These are phyloP conservation scores for Rubia yunnanensis DNA, from an alignment of 257 asterid species.

Conservation along the genomic window DNA sequence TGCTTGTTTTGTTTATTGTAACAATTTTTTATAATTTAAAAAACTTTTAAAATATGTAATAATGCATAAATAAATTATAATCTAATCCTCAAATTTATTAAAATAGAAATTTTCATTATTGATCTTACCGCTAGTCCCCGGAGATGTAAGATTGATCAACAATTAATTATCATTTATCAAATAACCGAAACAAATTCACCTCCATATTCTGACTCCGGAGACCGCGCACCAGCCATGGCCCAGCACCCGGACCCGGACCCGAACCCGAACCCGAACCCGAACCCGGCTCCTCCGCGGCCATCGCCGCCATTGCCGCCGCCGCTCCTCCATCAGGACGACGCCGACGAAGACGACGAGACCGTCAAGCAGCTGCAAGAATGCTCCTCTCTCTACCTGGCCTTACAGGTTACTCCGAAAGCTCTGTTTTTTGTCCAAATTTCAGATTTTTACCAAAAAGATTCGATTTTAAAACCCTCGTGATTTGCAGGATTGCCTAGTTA, in stretches of 20 bases:
- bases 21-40: too few relatives aligned
- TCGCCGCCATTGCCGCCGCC: conserved; percentile 5
- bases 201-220: neutral
- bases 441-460: neutral
- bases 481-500: conserved; percentile 59
- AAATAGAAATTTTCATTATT: too few relatives aligned
- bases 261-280: conserved; percentile 4
- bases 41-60: too few relatives aligned
- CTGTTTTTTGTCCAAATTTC: neutral
- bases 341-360: conserved; percentile 59
- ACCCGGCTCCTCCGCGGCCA: conserved; percentile 6
- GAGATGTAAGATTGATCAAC: too few relatives aligned
- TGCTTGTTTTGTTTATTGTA: too few relatives aligned
- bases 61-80: too few relatives aligned
- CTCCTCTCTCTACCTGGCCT: conserved; percentile 53
- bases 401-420: conserved; percentile 37
- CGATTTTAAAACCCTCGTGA: neutral
- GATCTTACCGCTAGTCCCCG: too few relatives aligned
- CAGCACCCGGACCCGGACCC: conserved; percentile 16
- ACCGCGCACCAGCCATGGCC: neutral
- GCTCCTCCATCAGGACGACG: conserved; percentile 39
- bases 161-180: too few relatives aligned
- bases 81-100: too few relatives aligned
- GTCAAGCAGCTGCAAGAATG: conserved; percentile 74
- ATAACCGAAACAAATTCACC: neutral